Conservation (phyloP, 2,329 filamentous ascomycete genomes). For the Fusarium miscanthi region DNA sequence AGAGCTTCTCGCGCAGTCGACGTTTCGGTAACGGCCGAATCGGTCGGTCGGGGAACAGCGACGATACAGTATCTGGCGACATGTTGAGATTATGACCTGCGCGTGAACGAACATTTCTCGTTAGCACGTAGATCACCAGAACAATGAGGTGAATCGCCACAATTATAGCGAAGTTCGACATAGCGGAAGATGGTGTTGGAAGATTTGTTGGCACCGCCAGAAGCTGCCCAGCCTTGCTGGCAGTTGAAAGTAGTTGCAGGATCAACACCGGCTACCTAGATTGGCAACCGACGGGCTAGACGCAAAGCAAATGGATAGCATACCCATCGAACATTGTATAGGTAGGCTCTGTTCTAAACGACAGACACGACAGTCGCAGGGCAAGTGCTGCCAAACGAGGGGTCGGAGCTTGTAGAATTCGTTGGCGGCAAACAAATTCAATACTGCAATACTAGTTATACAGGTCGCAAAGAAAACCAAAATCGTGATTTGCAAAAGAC, state of each 20-base stretch:
- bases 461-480: slow-evolving; percentile 24
- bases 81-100: slow-evolving; percentile 64
- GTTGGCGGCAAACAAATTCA: slow-evolving; percentile 20
- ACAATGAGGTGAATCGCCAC: slow-evolving; percentile 24
- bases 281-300: background rate
- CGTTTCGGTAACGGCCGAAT: slow-evolving; percentile 94
- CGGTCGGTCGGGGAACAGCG: slow-evolving; percentile 86
- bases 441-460: slow-evolving; percentile 20
- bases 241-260: slow-evolving; percentile 1
- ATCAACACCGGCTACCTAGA: slow-evolving; percentile 5
- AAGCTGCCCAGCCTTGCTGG: slow-evolving; percentile 7
- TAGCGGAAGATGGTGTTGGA: slow-evolving; percentile 13
- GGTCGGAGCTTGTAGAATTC: slow-evolving; percentile 15
- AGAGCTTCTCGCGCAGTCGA: slow-evolving; percentile 86
- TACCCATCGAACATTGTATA: slow-evolving; percentile 58
- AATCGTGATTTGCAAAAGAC: slow-evolving; percentile 7
- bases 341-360: slow-evolving; percentile 34
- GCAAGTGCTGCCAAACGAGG: slow-evolving; percentile 20
- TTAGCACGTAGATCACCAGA: slow-evolving; percentile 46
- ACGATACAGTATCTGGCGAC: slow-evolving; percentile 80
- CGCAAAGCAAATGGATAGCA: slow-evolving; percentile 42
- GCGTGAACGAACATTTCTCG: slow-evolving; percentile 27
- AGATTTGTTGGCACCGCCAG: background rate
- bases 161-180: slow-evolving; percentile 25
- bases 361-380: slow-evolving; percentile 39